A percentile compares a stretch with the other conserved stretches of the same genome.
Conservation (phyloP, 2,329 filamentous ascomycete genomes). For the Aspergillus quadrilineatus region DNA sequence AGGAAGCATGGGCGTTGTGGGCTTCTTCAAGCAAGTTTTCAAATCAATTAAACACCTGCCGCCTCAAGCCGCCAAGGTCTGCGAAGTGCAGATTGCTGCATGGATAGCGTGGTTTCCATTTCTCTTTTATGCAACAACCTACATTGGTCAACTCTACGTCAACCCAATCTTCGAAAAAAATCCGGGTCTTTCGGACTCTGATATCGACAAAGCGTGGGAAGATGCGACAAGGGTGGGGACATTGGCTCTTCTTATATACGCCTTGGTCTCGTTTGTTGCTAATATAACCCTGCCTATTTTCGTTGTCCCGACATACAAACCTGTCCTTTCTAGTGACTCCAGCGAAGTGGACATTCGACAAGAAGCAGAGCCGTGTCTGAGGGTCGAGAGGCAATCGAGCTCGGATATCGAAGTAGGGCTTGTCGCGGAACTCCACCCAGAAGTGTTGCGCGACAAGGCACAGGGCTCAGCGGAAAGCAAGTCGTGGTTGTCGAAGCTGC, state of each 20-base stretch:
- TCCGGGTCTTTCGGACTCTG: constrained; percentile 70
- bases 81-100: constrained; percentile 76
- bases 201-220: constrained; percentile 80
- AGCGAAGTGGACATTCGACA: constrained; percentile 12
- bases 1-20: constrained; percentile 64
- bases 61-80: constrained; percentile 78
- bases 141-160: constrained; percentile 88
- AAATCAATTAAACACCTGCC: constrained; percentile 75
- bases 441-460: constrained; percentile 16
- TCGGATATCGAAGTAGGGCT: constrained; percentile 34
- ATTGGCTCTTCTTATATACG: constrained; percentile 84
- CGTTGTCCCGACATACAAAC: constrained; percentile 72
- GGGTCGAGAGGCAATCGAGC: constrained; percentile 29
- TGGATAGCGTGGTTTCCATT: constrained; percentile 98
- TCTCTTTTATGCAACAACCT: constrained; percentile 92
- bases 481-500: constrained; percentile 59
- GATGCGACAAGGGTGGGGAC: constrained; percentile 82
- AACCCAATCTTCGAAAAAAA: constrained; percentile 76
- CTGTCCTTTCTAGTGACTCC: constrained; percentile 12
- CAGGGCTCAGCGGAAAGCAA: constrained; percentile 18
- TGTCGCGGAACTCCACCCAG: constrained; percentile 32
- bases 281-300: constrained; percentile 85
- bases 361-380: constrained; percentile 21
- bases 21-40: constrained; percentile 78
- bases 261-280: constrained; percentile 75